These are phyloP conservation scores for Lophiotrema nucula DNA, from an alignment of 495 filamentous ascomycete species.

Conservation along the genomic window DNA sequence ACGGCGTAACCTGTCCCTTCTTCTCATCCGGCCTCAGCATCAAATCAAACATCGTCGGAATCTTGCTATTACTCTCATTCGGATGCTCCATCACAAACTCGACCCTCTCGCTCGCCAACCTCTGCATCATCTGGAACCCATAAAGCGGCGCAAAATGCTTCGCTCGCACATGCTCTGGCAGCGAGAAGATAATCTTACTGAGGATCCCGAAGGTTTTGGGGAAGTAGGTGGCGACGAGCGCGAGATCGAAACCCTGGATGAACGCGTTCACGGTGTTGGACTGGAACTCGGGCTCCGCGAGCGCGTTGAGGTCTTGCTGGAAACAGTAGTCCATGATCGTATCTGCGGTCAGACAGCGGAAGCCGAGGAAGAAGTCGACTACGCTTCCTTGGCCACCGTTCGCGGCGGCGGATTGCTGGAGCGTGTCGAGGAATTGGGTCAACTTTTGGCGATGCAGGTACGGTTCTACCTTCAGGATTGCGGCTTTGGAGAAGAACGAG, in stretches of 20 bases:
- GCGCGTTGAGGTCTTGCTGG: constrained; percentile 3
- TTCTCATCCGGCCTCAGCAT: constrained; percentile 4
- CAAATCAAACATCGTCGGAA: constrained; percentile 4
- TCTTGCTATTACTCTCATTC: not conserved
- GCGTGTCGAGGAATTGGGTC: not conserved
- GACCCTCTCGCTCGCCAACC: constrained; percentile 1
- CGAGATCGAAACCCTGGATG: not conserved
- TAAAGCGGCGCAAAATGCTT: constrained; percentile 1
- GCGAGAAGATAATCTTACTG: not conserved
- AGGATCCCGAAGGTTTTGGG: not conserved
- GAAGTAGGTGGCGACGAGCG: not conserved
- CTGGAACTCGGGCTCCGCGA: constrained; percentile 1
- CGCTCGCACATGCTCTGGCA: constrained; percentile 3
- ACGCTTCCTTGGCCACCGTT: not conserved
- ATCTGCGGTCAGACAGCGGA: constrained; percentile 7
- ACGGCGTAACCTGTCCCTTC: constrained; percentile 6
- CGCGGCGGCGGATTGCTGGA: not conserved
- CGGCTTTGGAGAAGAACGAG: constrained; percentile 12
- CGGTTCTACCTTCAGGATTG: constrained; percentile 3
- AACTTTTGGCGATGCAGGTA: constrained; percentile 9
- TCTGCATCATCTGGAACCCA: constrained; percentile 6
- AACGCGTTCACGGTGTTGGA: not conserved
- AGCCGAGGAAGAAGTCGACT: constrained; percentile 3
- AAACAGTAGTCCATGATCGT: constrained; percentile 15
- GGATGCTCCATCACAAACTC: not conserved